Conservation (phyloP, 2,329 filamentous ascomycete species). For the Colletotrichum echinochloae region DNA sequence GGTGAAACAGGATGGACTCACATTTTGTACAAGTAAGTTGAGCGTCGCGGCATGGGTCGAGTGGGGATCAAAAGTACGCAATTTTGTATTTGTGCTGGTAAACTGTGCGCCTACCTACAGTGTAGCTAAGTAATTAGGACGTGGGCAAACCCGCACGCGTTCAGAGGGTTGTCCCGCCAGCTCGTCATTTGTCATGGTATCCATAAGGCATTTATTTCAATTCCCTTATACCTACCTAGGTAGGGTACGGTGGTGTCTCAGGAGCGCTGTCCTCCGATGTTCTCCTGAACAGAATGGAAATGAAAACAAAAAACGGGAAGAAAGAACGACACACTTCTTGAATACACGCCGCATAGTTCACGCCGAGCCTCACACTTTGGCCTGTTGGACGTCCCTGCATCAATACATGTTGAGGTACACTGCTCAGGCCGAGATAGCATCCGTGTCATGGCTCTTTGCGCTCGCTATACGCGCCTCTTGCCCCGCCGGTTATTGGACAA, state of each 20-base stretch:
- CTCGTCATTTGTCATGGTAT: neutral
- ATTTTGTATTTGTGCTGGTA: neutral
- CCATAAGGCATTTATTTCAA: neutral
- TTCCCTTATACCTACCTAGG: neutral
- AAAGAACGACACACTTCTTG: no score
- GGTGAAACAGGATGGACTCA: constrained; percentile 28
- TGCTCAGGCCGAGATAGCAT: neutral
- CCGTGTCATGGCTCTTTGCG: no score
- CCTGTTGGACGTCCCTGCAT: no score
- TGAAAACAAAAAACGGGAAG: no score
- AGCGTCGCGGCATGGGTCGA: constrained; percentile 12
- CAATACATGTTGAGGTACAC: neutral
- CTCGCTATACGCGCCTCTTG: no score
- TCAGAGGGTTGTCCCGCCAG: neutral
- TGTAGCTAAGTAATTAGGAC: neutral
- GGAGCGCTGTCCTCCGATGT: neutral
- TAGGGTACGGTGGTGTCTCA: neutral
- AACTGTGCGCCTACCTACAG: neutral
- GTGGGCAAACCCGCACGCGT: neutral
- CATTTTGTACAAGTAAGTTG: neutral
- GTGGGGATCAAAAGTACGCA: neutral
- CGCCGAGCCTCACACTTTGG: no score
- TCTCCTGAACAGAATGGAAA: no score
- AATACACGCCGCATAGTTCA: no score
- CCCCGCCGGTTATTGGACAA: neutral